Percentiles rank a stretch among this genome's conserved stretches.
These are phyloP conservation scores for Globisporangium abappressorium DNA, from an alignment of 352 stramenopile genomes.

Conservation along the genomic window DNA sequence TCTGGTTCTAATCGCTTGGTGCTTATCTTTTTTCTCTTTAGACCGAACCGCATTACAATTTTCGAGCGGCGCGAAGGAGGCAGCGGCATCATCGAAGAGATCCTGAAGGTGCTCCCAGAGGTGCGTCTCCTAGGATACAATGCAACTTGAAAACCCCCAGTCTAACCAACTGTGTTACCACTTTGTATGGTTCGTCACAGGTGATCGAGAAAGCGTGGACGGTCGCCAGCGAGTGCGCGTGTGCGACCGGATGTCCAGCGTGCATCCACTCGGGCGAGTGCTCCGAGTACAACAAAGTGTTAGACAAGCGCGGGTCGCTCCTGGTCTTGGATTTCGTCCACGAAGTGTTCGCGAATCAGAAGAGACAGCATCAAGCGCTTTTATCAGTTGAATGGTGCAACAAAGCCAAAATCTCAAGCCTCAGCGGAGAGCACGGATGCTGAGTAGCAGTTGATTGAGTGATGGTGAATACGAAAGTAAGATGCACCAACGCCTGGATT, in stretches of 20 bases:
- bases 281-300: slow-evolving; percentile 87
- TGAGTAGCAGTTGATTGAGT: neutral
- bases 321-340: slow-evolving; percentile 64
- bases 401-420: neutral
- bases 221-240: slow-evolving; percentile 80
- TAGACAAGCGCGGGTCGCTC: slow-evolving; percentile 80
- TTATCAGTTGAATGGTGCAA: neutral
- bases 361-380: neutral
- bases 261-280: slow-evolving; percentile 88
- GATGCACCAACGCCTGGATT: neutral
- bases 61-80: slow-evolving; percentile 88
- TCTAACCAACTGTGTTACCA: neutral
- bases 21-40: slow-evolving; percentile 7
- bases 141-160: neutral
- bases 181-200: slow-evolving; percentile 10
- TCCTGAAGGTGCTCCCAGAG: slow-evolving; percentile 59
- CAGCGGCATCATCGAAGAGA: slow-evolving; percentile 80
- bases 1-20: neutral
- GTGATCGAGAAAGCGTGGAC: slow-evolving; percentile 52
- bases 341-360: slow-evolving; percentile 3
- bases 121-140: slow-evolving; percentile 22
- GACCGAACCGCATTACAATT: slow-evolving; percentile 82
- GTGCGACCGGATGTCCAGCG: slow-evolving; percentile 73
- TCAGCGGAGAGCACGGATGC: neutral
- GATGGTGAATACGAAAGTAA: neutral